Evolutionary conservation across 1,139 yeast genomes (phyloP), one percentile per base, ranked within the genome.

Genomic region (Kazachstania sp.): DNA sequence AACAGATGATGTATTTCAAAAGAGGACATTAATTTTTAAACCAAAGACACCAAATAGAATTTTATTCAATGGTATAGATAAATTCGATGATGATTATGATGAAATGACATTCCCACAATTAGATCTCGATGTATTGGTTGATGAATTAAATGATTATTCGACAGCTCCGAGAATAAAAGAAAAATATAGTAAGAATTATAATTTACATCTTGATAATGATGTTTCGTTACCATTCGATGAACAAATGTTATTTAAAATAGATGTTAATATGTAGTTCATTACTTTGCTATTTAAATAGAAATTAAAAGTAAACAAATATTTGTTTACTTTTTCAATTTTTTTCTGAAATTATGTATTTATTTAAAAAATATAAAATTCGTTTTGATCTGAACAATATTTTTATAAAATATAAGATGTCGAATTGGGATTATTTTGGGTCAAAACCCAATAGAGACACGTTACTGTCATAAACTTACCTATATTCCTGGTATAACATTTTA

Each of bases 21-120:
- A 60, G 44, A 51, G 66, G 43, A 68, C 74, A 3, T 52, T 71
- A 8, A 45, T 67, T 28, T 57, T 68, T 45, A 63, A 70, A 45
- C 76, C 76, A 3, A 64, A 71, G 13, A 74, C 79, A 1, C 78
- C 79, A 1, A 76, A 75, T 52, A 59, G 67, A 46, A 57, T 76
- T n/a, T 69, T 68, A 1, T 74, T 64, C 57, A 73, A 70, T 48
- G 75, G 76, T 3, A 53, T 67, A 3, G 44, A 39, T 4, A 60
- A 61, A 43, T 53, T 51, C 0, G 70, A 67, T 12, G 51, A 49
- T 28, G 49, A 54, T 35, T 65, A 51, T 43, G 58, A 60, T 16
- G 54, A 54, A 31, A 58, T 54, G 28, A 45, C 45, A 9, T 60
- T 54, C 43, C 63, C 64, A 13, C 46, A 54, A 11, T 47, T 58